Evolutionary conservation across 148 eudicot species (phyloP), one percentile per base, ranked within the genome.

Genomic region (Rhododendron molle): DNA sequence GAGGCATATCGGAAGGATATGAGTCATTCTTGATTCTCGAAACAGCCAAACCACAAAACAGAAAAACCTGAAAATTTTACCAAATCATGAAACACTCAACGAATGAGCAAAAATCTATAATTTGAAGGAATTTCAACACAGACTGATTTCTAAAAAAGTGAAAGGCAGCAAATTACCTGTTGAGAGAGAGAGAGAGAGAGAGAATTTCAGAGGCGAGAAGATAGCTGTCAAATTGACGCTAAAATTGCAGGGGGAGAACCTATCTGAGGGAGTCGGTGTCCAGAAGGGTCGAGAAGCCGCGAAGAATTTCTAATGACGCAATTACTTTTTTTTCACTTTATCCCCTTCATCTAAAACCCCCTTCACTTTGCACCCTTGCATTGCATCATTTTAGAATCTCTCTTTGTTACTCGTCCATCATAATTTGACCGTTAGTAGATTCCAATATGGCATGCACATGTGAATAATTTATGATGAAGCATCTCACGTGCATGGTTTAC

Each of bases 11-110:
- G 74, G 13, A 60, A 90, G 91, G 91, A 90, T 90, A 88, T 88
- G 90, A 90, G 88, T 47, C 91, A 90, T 90, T 90, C 88, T 82
- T 85, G 90, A 86, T 86, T 88, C 87, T 86, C 87, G 88, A 90
- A 76, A 88, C 91, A 81, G 88, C 88, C 82, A 86, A 81, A 65
- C 21, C 78, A 15, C 71, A 83, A 67, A 80, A 76, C 85, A 16
- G 21, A 71, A 38, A 58, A 36, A 73, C 83, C 83, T 84, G 86
- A 23, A 60, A 60, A 56, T 14, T 40, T 58, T 56, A 16, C 16
- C 46, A 80, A 60, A 60, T 21, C 56, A 85, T n/a, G n/a, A 80
- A 79, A 1, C 26, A 44, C 47, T 13, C 78, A 69, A 21, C 44
- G 32, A 49, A 78, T 80, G 36, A 49, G 72, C 28, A 43, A 67